Evolutionary conservation across 208 protist species (phyloP).

Genomic region (Wallacemonas sp.): DNA sequence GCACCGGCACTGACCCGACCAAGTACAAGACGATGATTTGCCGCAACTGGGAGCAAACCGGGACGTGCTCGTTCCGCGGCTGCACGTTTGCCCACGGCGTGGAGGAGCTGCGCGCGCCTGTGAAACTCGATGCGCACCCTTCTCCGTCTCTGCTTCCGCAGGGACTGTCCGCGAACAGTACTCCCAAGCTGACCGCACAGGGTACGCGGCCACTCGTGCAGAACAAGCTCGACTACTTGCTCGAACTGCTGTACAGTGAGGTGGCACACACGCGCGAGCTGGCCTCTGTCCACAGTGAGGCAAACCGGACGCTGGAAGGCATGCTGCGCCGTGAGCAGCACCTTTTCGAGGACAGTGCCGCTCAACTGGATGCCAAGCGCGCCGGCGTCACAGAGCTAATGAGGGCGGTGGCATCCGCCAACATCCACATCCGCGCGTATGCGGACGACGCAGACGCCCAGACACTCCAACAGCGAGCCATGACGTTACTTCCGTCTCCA

Average conservation of each 20-base stretch:
- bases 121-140: constrained; percentile 35
- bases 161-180: constrained; percentile 32
- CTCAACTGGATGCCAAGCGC: constrained; percentile 45
- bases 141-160: constrained; percentile 39
- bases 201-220: background rate
- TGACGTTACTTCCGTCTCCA: constrained; percentile 26
- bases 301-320: constrained; percentile 67
- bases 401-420: constrained; percentile 1
- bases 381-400: constrained; percentile 29
- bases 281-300: constrained; percentile 62
- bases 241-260: constrained; percentile 70
- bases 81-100: constrained; percentile 87
- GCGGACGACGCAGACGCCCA: constrained; percentile 11
- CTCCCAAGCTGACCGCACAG: constrained; percentile 25
- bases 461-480: constrained; percentile 28
- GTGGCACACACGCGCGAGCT: constrained; percentile 58
- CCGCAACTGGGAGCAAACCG: constrained; percentile 77
- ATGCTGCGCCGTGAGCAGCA: constrained; percentile 63
- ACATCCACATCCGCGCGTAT: constrained; percentile 21
- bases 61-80: constrained; percentile 64
- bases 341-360: constrained; percentile 38
- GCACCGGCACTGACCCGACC: constrained; percentile 62
- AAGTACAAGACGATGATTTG: constrained; percentile 90
- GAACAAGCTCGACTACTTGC: constrained; percentile 57
- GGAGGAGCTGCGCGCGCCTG: constrained; percentile 68